Base-by-base conservation (phyloP, 495 filamentous ascomycete species). In the Penicillium alfredii region DNA sequence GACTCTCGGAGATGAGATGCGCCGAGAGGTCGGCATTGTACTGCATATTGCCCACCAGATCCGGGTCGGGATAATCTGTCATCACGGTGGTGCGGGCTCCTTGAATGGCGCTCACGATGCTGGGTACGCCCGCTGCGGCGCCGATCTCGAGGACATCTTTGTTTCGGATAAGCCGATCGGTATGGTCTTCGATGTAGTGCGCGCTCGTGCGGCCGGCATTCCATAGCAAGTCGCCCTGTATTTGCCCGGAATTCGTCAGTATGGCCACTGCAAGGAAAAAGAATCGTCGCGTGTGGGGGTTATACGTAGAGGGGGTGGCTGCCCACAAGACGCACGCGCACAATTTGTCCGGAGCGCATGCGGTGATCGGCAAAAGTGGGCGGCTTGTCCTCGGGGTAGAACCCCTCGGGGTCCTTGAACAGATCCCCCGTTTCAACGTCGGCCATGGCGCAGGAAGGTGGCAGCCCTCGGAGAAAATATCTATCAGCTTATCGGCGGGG, bases 41-140 rank as follows among this genome's bases (percentile, higher is more conserved):
- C 44, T 69, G 66, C 56, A 97, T 75, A 44, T 86, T 94, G 1
- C 70, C 59, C 4, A 97, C 66, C 2, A 97, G 63, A 12, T 92
- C 86, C 13, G 71, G 68, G 49, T 95, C 89, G 1, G 86, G 84
- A 52, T 85, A 97, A 51, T 97, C 90, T 17, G 89, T 94, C 34
- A 90, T 78, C 1, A 95, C 83, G 8, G 84, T 80, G 17, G 64
- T 64, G 33, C 56, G 56, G 4, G 89, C 88, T 4, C 83, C 87
- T 13, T 77, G 61, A n/a, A 80, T 61, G 0, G 80, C 81, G 43
- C 77, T 80, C 9, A 92, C 79, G 15, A 97, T 74, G 47, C 78
- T 82, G 1, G 89, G 89, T 3, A 95, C 72, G 1, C 89, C 90
- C 0, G 85, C 86, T 18, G 86, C 90, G 10, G 90, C 88, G 34